These are phyloP conservation scores for Penicillium sp. DNA, from an alignment of 2,329 filamentous ascomycete genomes.

Conservation along the genomic window DNA sequence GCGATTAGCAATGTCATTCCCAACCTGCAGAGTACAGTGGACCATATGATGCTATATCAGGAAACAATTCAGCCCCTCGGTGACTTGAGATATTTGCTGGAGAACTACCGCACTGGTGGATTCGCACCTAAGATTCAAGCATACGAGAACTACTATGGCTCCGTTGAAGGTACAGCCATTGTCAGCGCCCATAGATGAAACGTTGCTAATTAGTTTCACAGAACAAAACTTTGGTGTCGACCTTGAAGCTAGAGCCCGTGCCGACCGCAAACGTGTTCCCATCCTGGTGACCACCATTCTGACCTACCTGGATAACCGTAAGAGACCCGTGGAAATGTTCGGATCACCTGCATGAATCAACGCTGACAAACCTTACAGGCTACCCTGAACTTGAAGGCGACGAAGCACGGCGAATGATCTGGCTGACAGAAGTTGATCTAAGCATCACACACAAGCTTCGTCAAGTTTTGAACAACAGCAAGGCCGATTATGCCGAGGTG, in stretches of 20 bases:
- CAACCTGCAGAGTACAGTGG: slow-evolving; percentile 88
- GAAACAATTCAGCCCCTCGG: slow-evolving; percentile 94
- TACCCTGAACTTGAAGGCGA: slow-evolving; percentile 98
- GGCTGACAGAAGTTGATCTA: slow-evolving; percentile 89
- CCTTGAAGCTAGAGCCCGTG: slow-evolving; percentile 88
- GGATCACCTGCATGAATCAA: not conserved
- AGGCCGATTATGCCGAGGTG: slow-evolving; percentile 69
- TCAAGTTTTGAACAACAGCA: slow-evolving; percentile 80
- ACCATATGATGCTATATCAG: slow-evolving; percentile 99
- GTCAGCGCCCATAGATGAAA: not conserved
- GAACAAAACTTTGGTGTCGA: slow-evolving; percentile 98
- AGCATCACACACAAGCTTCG: slow-evolving; percentile 81
- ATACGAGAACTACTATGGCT: slow-evolving; percentile 99
- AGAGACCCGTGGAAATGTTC: slow-evolving; percentile 14
- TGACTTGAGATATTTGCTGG: slow-evolving; percentile 87
- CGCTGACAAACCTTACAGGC: slow-evolving; percentile 44
- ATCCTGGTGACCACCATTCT: slow-evolving; percentile 87
- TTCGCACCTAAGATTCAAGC: slow-evolving; percentile 87
- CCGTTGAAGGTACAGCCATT: slow-evolving; percentile 64
- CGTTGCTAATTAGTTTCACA: slow-evolving; percentile 27
- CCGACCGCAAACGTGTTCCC: slow-evolving; percentile 93
- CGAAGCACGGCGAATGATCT: slow-evolving; percentile 85
- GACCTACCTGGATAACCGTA: slow-evolving; percentile 86
- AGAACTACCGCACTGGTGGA: slow-evolving; percentile 93
- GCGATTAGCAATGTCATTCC: slow-evolving; percentile 98